Base-by-base conservation (phyloP, 1,284 basidiomycete genomes). In the Veloboletus limbatus region DNA sequence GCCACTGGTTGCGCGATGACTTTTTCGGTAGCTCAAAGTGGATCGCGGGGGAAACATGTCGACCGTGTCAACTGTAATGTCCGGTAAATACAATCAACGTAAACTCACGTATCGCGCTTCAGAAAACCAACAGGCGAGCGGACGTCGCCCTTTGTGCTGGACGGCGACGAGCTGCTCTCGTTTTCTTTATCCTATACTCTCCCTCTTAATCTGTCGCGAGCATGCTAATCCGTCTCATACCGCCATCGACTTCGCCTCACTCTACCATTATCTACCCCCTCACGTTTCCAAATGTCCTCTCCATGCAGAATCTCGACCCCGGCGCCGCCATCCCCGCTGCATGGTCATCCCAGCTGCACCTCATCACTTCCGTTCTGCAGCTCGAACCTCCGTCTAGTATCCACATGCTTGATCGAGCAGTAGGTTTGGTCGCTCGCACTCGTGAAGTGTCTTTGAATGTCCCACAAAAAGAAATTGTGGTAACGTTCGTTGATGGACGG, bases 231-330 rank as follows among this genome's bases (percentile, higher is more conserved):
- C 78, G 79, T 57, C 76, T 92, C 49, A 63, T 85, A 40, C 78
- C 79, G 13, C 69, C 73, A 1, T 58, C 71, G 2, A 69, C 75
- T 2, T 58, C 71, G 2, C 69, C 75, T 2, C 72, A 79, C 34
- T 78, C 85, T 14, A 79, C 81, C 35, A 80, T 92, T 58, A 77
- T 88, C 60, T 89, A 90, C 68, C 79, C 76, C 24, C 67, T 91
- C 42, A 65, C 78, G 25, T 82, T 88, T 51, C 71, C 75, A 7
- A 66, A 68, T 16, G 66, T 76, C 51, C 73, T 84, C 17, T 77
- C 81, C n/a, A 57, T 68, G 3, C 52, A 41, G n/a, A 57, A 66
- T 35, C 59, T 81, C 4, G 43, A 45, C 21, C 62, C 81, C 6
- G 21, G 33, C n/a, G 47, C 60, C 3, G 69, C 73, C 27, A 58